Percentiles rank a stretch among this genome's conserved stretches.
These are phyloP conservation scores for Penicillium sp. DNA, from an alignment of 2,329 filamentous ascomycete species.

Conservation along the genomic window DNA sequence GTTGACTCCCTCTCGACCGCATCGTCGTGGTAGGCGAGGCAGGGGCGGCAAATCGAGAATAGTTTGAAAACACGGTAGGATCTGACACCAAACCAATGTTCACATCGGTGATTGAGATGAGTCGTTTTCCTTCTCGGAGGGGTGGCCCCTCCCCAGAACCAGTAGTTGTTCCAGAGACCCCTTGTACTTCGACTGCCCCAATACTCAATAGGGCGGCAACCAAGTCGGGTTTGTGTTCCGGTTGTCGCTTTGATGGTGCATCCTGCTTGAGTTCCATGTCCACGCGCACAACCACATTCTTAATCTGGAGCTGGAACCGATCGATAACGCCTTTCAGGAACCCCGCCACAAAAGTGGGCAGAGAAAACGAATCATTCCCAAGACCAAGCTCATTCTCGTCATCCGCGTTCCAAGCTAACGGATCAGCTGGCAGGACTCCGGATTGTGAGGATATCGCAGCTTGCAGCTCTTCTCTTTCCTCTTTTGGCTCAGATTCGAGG, in stretches of 20 bases:
- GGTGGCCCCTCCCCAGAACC: constrained; percentile 21
- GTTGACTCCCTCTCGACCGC: constrained; percentile 34
- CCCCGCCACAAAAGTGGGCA: constrained; percentile 61
- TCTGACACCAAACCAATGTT: constrained; percentile 51
- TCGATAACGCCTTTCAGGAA: constrained; percentile 61
- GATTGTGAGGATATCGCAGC: constrained; percentile 57
- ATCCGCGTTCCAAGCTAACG: constrained; percentile 46
- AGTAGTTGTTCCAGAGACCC: constrained; percentile 25
- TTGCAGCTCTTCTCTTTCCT: constrained; percentile 60
- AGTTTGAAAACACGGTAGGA: constrained; percentile 49
- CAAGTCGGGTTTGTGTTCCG: constrained; percentile 39
- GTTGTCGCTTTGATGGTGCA: constrained; percentile 34
- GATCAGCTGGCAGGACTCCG: constrained; percentile 49
- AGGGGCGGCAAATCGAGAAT: constrained; percentile 40
- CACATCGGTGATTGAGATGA: constrained; percentile 48
- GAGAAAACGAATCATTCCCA: constrained; percentile 55
- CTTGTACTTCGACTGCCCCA: constrained; percentile 36
- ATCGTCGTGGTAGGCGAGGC: constrained; percentile 35
- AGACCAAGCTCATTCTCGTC: constrained; percentile 53
- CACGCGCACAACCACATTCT: constrained; percentile 54
- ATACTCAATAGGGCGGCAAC: constrained; percentile 39
- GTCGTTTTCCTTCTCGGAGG: constrained; percentile 43
- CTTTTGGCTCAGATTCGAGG: constrained; percentile 57
- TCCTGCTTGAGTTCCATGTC: constrained; percentile 50
- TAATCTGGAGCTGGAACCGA: constrained; percentile 56